Evolutionary conservation across 805 yeast genomes (phyloP).

Genomic region (Candida morakotiae): DNA sequence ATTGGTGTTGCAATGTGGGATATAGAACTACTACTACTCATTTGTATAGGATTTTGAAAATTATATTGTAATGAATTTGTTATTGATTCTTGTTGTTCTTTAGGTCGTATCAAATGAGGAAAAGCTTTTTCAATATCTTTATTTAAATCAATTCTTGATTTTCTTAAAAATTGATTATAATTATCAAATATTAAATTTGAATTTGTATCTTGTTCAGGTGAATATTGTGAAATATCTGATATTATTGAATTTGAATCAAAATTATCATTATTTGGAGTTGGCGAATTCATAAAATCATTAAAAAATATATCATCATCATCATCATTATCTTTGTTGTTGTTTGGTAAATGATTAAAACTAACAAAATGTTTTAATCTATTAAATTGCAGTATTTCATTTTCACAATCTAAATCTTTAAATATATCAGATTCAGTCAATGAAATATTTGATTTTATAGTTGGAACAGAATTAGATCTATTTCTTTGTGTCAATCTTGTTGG

Average conservation of each 20-base stretch:
- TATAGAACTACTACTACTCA: no score
- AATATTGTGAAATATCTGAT: constrained; percentile 20
- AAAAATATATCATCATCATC: constrained; percentile 5
- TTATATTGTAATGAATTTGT: no score
- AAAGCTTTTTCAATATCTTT: constrained; percentile 15
- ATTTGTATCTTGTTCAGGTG: constrained; percentile 11
- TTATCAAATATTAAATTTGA: constrained; percentile 15
- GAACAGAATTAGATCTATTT: constrained; percentile 18
- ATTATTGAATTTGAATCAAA: constrained; percentile 15
- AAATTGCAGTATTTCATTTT: constrained; percentile 13
- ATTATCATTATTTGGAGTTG: constrained; percentile 10
- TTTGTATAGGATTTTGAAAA: constrained; percentile 37
- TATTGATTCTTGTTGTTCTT: neutral
- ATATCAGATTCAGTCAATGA: constrained; percentile 9
- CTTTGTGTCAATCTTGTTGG: constrained; percentile 6
- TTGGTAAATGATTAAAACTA: constrained; percentile 12
- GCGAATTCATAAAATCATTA: constrained; percentile 7
- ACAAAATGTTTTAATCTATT: constrained; percentile 21
- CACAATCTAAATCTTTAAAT: constrained; percentile 11
- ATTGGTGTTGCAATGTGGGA: constrained; percentile 23
- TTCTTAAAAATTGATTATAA: constrained; percentile 28
- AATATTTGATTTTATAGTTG: constrained; percentile 10
- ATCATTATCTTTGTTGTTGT: no score
- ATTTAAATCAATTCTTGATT: constrained; percentile 28
- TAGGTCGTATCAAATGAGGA: constrained; percentile 17